Conservation (phyloP, 1,284 basidiomycete species). For the Ganoderma boninense region DNA sequence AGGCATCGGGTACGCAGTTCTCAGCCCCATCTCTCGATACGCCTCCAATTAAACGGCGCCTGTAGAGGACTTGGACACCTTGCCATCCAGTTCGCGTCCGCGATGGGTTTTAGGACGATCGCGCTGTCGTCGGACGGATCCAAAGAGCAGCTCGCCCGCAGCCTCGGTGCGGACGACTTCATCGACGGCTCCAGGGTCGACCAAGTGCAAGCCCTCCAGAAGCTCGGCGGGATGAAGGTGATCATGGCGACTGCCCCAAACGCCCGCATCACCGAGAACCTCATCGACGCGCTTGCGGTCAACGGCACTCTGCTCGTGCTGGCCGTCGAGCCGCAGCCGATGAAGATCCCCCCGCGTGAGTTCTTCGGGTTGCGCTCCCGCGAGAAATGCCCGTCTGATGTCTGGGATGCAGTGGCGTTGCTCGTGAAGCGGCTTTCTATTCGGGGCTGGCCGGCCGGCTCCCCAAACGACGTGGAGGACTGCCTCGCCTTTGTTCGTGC, state of each 20-base stretch:
- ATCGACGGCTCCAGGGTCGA: slow-evolving; percentile 38
- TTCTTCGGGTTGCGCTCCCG: not conserved
- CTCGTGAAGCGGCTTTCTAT: slow-evolving; percentile 35
- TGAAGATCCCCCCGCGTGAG: slow-evolving; percentile 30
- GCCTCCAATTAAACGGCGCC: not conserved
- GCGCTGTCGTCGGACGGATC: slow-evolving; percentile 39
- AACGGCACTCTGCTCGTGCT: slow-evolving; percentile 38
- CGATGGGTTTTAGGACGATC: slow-evolving; percentile 42
- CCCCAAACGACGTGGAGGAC: slow-evolving; percentile 37
- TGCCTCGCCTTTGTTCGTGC: slow-evolving; percentile 33
- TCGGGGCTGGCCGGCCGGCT: slow-evolving; percentile 37
- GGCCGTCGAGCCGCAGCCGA: slow-evolving; percentile 31
- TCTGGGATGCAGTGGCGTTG: slow-evolving; percentile 28
- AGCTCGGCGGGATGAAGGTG: slow-evolving; percentile 40
- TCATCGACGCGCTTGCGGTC: slow-evolving; percentile 35
- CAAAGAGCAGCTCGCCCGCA: slow-evolving; percentile 40
- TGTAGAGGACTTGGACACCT: slow-evolving; percentile 44
- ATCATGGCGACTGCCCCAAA: slow-evolving; percentile 40
- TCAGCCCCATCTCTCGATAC: not conserved
- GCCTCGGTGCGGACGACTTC: slow-evolving; percentile 41
- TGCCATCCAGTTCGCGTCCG: slow-evolving; percentile 41
- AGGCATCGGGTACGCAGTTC: slow-evolving; percentile 41
- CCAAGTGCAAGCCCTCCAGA: slow-evolving; percentile 35
- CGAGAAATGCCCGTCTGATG: not conserved
- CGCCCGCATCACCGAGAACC: slow-evolving; percentile 27